Evolutionary conservation across 805 yeast species (phyloP), one percentile per base, ranked within the genome.

Genomic region (Candida peoriensis): DNA sequence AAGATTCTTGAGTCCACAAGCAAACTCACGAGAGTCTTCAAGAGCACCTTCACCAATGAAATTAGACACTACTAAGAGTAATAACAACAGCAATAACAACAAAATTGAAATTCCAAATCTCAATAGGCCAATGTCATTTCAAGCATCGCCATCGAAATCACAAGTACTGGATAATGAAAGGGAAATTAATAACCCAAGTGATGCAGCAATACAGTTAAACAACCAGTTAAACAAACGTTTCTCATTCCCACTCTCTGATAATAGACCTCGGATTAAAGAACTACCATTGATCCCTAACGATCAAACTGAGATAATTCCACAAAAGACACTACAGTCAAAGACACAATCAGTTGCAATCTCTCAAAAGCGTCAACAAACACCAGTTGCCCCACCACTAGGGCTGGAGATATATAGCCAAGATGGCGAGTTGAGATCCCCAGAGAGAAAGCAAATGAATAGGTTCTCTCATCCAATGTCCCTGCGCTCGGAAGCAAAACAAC

Each of bases 141-240:
- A 6, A 5, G 12, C 9, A 8, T 16, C 25, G 10, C 18, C 13
- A 17, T 4, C n/a, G 18, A 19, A 12, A 17, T 6, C 19, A 9
- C 14, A 14, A 5, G 18, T 28, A 8, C 7, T 44, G 4, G 58
- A 53, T 24, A 52, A 48, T 24, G 57, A 53, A 23, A 16, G 28
- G n/a, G 55, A 44, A 23, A 48, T 53, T 16, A 16, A 32, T 12
- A 43, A 52, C 17, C 58, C 58, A 37, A 52, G 57, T 33, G 38
- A 43, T 3, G 50, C 48, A 6, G 58, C 58, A 3, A 42, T 38
- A 34, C 33, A 28, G 22, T 46, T 31, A 25, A 42, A 54, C 25
- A 54, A 54, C 20, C 28, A 34, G n/a, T 34, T 54, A 19, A 50
- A 54, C 33, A 42, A 37, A 32, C 32, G 32, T 6, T 54, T 54